Evolutionary conservation across 2,329 filamentous ascomycete genomes (phyloP).

Genomic region (Microthyrium microscopicum): DNA sequence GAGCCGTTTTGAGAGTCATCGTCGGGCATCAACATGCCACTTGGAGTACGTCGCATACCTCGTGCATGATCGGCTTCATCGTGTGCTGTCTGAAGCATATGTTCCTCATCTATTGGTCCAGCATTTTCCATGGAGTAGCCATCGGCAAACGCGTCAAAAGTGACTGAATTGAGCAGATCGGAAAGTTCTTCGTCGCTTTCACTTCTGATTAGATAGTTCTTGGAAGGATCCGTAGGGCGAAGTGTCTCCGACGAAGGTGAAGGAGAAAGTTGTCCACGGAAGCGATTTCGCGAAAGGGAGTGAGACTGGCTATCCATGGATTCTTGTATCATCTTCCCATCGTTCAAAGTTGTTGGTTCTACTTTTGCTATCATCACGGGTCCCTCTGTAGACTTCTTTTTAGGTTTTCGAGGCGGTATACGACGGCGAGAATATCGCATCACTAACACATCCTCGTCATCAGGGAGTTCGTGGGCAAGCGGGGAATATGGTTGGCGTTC

Average conservation of each 20-base stretch:
- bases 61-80: conserved; percentile 25
- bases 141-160: conserved; percentile 31
- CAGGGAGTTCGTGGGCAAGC: conserved; percentile 27
- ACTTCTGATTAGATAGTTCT: conserved; percentile 46
- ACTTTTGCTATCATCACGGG: conserved; percentile 80
- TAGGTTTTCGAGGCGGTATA: conserved; percentile 67
- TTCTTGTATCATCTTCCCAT: conserved; percentile 72
- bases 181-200: conserved; percentile 35
- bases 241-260: conserved; percentile 74
- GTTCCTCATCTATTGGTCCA: conserved; percentile 14
- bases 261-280: conserved; percentile 39
- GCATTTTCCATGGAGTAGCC: conserved; percentile 30
- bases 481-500: no score
- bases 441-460: conserved; percentile 45
- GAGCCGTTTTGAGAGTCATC: conserved; percentile 54
- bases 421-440: no score
- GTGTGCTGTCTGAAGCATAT: conserved; percentile 9
- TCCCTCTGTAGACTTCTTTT: conserved; percentile 40
- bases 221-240: conserved; percentile 49
- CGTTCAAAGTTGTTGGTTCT: conserved; percentile 68
- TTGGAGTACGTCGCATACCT: conserved; percentile 61
- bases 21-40: conserved; percentile 83
- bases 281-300: conserved; percentile 23
- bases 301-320: conserved; percentile 44
- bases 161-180: no score